phyloP scores from a whole-genome alignment of 257 asterid species.

The Salvia miltiorrhiza region DNA sequence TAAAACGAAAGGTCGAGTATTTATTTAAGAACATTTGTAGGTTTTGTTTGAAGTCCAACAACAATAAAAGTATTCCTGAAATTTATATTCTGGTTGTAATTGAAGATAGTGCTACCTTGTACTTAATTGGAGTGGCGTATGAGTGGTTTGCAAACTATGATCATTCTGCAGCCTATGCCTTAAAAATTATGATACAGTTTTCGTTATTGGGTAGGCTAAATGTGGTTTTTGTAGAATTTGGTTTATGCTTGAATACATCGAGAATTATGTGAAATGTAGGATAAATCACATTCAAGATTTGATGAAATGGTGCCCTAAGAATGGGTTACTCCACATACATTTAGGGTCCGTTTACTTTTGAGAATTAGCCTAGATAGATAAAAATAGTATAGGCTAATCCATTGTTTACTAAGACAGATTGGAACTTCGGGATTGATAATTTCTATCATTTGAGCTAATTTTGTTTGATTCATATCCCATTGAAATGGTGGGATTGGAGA shows the following conservation, averaged over 20 bases:
- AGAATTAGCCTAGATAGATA: too few species aligned
- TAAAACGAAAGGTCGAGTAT: background rate
- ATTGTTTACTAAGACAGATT: too few species aligned
- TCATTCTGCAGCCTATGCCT: background rate
- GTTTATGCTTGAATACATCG: background rate
- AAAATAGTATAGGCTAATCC: too few species aligned
- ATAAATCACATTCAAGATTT: too few species aligned
- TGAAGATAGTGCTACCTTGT: background rate
- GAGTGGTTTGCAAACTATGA: background rate
- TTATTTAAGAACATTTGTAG: background rate
- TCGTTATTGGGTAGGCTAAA: background rate
- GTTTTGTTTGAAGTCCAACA: background rate
- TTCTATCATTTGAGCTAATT: too few species aligned
- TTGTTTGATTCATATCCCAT: too few species aligned
- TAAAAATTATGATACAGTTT: background rate
- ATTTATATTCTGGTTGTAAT: background rate
- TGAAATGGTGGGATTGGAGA: too few species aligned
- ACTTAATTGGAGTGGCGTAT: background rate
- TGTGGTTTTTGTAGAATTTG: background rate
- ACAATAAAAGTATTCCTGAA: background rate
- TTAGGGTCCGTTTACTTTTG: too few species aligned
- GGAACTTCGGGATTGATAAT: too few species aligned
- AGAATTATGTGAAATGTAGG: background rate
- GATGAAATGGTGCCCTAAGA: background rate
- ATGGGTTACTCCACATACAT: background rate